Evolutionary conservation across 331 rosid species (phyloP).

Genomic region (Quercus phellos): DNA sequence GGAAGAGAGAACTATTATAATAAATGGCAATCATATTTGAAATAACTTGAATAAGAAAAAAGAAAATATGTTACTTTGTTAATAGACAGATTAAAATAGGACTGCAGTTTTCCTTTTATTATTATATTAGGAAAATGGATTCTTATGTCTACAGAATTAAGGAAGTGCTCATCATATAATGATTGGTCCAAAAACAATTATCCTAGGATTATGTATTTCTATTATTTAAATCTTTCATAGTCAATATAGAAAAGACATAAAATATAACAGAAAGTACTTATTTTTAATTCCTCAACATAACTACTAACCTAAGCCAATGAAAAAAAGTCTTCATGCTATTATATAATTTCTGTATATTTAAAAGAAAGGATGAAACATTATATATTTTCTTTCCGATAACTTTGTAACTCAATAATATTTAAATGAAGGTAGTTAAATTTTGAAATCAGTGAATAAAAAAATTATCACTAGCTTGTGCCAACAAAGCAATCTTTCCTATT

Average conservation of each 20-base stretch:
- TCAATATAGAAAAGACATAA: slow-evolving; percentile 1
- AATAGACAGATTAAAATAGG: slow-evolving; percentile 14
- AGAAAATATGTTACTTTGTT: not conserved
- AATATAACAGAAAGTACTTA: not conserved
- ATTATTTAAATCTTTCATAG: slow-evolving; percentile 16
- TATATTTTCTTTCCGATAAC: not conserved
- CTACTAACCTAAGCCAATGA: too few species aligned
- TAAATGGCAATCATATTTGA: not conserved
- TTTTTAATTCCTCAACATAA: slow-evolving; percentile 5
- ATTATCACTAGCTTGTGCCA: not conserved
- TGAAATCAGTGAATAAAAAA: not conserved
- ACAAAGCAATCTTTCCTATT: slow-evolving; percentile 5
- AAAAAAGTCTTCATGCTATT: not conserved
- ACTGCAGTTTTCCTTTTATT: slow-evolving; percentile 4
- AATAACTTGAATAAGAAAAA: not conserved
- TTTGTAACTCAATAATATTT: slow-evolving; percentile 9
- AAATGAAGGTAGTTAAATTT: not conserved
- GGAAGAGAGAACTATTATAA: slow-evolving; percentile 4
- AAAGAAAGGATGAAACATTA: not conserved
- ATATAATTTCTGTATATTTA: not conserved
- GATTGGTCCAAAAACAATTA: slow-evolving; percentile 21
- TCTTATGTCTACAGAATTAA: slow-evolving; percentile 9
- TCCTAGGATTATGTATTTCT: slow-evolving; percentile 21
- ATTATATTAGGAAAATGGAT: slow-evolving; percentile 17
- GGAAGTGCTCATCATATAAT: slow-evolving; percentile 13